Evolutionary conservation across 768 basidiomycete genomes (phyloP).

Genomic region (Pisolithus microcarpus): DNA sequence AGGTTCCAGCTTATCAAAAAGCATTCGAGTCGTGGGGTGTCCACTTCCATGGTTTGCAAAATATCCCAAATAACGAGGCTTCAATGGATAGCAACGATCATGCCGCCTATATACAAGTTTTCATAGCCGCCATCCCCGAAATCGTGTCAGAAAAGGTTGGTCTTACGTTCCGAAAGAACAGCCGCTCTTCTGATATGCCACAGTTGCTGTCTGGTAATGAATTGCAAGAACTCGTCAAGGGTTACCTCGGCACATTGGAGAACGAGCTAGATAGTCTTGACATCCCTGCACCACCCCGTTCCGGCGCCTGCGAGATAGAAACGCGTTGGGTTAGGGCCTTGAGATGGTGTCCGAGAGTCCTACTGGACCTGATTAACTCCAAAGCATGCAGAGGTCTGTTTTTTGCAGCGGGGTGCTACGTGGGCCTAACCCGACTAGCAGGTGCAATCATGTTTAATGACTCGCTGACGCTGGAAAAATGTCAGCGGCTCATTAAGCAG

Average conservation of each 20-base stretch:
- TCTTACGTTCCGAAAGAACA: slow-evolving; percentile 1
- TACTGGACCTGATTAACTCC: slow-evolving; percentile 85
- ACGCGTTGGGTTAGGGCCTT: slow-evolving; percentile 61
- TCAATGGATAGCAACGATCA: slow-evolving; percentile 17
- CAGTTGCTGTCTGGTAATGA: slow-evolving; percentile 65
- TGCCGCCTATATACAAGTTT: slow-evolving; percentile 54
- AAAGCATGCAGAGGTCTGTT: slow-evolving; percentile 87
- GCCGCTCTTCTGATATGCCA: slow-evolving; percentile 6
- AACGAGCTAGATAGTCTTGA: slow-evolving; percentile 23
- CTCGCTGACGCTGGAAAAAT: slow-evolving; percentile 57
- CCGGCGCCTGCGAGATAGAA: slow-evolving; percentile 13
- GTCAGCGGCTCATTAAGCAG: slow-evolving; percentile 56
- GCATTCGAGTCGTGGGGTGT: slow-evolving; percentile 69
- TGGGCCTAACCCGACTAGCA: slow-evolving; percentile 25
- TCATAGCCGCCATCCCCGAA: slow-evolving; percentile 56
- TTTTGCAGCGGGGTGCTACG: not conserved
- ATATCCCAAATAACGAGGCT: slow-evolving; percentile 14
- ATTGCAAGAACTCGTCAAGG: slow-evolving; percentile 68
- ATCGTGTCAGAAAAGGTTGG: slow-evolving; percentile 63
- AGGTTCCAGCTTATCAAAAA: slow-evolving; percentile 33
- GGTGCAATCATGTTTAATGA: slow-evolving; percentile 99
- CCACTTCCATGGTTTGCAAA: slow-evolving; percentile 36
- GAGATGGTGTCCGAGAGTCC: slow-evolving; percentile 73
- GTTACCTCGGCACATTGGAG: slow-evolving; percentile 58
- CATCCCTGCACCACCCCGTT: slow-evolving; percentile 7